Base-by-base conservation (phyloP, 1,284 basidiomycete species). In the Boletus smithii region DNA sequence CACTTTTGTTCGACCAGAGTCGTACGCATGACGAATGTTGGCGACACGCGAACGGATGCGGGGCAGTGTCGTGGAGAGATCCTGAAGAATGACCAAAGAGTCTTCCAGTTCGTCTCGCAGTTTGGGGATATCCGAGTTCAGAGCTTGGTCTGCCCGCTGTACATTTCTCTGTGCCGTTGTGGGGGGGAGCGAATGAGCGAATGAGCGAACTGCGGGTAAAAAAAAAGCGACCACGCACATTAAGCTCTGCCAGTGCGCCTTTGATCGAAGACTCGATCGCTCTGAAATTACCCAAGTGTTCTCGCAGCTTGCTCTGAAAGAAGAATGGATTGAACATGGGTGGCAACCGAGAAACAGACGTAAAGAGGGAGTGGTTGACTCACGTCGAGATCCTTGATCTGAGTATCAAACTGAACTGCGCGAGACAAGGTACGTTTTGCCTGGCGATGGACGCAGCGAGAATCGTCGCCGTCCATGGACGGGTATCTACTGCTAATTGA, bases 341-440 rank as follows among this genome's bases (percentile, higher is more conserved):
- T 42, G 38, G 29, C 30, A 13, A 16, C 4, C 0, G 22, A n/a
- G n/a, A 8, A 27, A 29, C n/a, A 11, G 16, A 16, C 2, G n/a
- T 3, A 10, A 23, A 18, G 3, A n/a, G 13, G 16, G 38, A 16
- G 1, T 3, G 3, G 5, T 20, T 4, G 34, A 57, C 71, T 51
- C 44, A 83, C 85, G 72, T 87, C 83, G 49, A 88, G 70, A 46
- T 83, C 80, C 62, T 81, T 83, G 73, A 88, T 81, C 56, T 80
- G 75, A 45, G 70, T 66, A 60, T 88, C 85, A 48, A 80, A 79
- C 52, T 73, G 67, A 3, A 74, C 55, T 3, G 80, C 75, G 42
- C 76, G 77, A 46, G 73, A 71, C 8, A 80, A 75, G 18, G 73
- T 70, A 35, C 67, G 72, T 53, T 73, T 75, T 60, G 79, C 63